A percentile compares a stretch with the other conserved stretches of the same genome.
Evolutionary conservation across 352 stramenopile genomes (phyloP).

Genomic region (Phytophthora cryptogea): DNA sequence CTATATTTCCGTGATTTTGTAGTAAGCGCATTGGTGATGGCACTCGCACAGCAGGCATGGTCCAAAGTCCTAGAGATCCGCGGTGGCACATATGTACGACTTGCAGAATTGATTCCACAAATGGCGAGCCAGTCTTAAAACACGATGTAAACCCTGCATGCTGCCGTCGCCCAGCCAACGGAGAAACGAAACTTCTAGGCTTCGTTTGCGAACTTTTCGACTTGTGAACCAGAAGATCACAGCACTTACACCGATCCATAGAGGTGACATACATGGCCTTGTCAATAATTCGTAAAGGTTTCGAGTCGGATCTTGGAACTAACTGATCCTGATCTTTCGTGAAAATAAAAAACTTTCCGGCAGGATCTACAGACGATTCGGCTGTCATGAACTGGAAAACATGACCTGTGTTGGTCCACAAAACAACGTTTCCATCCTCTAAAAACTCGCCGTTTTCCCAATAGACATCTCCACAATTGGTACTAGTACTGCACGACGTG

Average conservation of each 20-base stretch:
- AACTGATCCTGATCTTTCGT: conserved; percentile 84
- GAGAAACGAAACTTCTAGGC: not conserved
- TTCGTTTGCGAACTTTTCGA: conserved; percentile 12
- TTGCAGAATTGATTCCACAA: conserved; percentile 18
- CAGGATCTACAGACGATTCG: conserved; percentile 23
- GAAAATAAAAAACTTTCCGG: conserved; percentile 80
- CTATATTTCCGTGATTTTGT: conserved; percentile 16
- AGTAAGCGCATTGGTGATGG: conserved; percentile 8
- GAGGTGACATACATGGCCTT: conserved; percentile 56
- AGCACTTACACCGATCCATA: conserved; percentile 66
- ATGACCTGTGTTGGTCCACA: conserved; percentile 75
- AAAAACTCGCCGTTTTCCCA: conserved; percentile 77
- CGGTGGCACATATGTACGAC: conserved; percentile 63
- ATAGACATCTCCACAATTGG: conserved; percentile 21
- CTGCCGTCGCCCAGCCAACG: conserved; percentile 15
- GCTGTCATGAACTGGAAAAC: conserved; percentile 63
- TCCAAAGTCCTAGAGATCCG: conserved; percentile 63
- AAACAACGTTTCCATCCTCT: conserved; percentile 56
- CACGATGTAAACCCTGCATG: conserved; percentile 59
- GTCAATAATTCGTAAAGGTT: conserved; percentile 53
- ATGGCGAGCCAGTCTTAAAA: conserved; percentile 20
- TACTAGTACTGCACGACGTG: conserved; percentile 11
- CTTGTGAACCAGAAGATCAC: conserved; percentile 23
- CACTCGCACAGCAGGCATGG: conserved; percentile 28
- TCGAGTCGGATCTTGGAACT: conserved; percentile 76